phyloP scores from a whole-genome alignment of 805 yeast species.

The Barnettozyma populi region DNA sequence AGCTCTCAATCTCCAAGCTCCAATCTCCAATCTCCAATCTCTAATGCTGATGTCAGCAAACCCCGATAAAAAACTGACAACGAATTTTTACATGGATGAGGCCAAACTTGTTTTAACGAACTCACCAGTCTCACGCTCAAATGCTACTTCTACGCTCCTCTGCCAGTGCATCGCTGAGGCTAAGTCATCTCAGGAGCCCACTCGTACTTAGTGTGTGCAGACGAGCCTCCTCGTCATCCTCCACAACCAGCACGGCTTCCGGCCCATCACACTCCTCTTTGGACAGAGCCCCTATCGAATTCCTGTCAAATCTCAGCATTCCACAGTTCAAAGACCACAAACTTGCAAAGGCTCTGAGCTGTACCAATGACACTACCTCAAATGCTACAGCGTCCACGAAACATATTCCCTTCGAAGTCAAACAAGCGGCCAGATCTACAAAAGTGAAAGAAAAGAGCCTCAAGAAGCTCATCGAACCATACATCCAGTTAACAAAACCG shows the following conservation, averaged over 20 bases:
- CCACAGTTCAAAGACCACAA: conserved; percentile 9
- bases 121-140: neutral
- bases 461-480: conserved; percentile 47
- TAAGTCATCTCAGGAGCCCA: neutral
- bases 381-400: conserved; percentile 8
- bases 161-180: neutral
- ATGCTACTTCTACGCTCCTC: conserved; percentile 11
- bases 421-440: conserved; percentile 25
- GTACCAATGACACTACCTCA: conserved; percentile 27
- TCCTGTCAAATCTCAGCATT: conserved; percentile 29
- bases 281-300: conserved; percentile 34
- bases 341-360: conserved; percentile 28
- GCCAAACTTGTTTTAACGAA: neutral
- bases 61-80: conserved; percentile 9
- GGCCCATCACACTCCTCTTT: conserved; percentile 10
- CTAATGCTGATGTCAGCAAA: neutral
- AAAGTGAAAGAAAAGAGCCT: conserved; percentile 17
- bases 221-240: neutral
- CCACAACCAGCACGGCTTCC: conserved; percentile 4
- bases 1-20: too few species aligned
- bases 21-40: neutral
- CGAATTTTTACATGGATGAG: neutral
- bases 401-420: conserved; percentile 55
- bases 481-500: conserved; percentile 85
- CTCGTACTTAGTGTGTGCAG: neutral